A percentile compares a stretch with the other conserved stretches of the same genome.
phyloP scores from a whole-genome alignment of 2,329 filamentous ascomycete genomes.

The Trichocomaceae sp. region DNA sequence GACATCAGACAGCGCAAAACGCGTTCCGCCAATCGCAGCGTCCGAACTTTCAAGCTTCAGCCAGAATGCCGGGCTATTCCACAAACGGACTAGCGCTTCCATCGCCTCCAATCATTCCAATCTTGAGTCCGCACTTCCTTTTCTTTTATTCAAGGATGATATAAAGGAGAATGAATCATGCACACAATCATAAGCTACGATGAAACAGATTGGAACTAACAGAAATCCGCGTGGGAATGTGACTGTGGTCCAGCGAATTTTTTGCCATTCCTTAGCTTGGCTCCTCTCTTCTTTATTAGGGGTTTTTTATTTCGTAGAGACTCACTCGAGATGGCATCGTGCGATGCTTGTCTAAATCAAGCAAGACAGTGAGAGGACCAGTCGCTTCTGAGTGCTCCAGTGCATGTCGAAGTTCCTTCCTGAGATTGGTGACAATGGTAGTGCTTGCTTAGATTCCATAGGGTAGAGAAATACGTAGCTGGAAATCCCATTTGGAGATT shows the following conservation, averaged over 20 bases:
- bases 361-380: background rate
- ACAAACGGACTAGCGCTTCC: background rate
- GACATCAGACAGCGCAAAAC: background rate
- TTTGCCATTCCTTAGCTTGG: no score
- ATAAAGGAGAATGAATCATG: background rate
- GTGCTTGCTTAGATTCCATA: background rate
- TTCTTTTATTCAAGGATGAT: no score
- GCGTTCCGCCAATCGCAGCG: background rate
- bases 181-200: background rate
- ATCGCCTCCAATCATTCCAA: background rate
- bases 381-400: background rate
- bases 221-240: background rate
- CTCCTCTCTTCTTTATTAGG: background rate
- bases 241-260: background rate
- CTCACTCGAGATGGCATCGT: background rate
- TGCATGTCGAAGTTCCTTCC: background rate
- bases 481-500: background rate
- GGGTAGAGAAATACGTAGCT: background rate
- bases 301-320: background rate
- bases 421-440: background rate
- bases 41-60: background rate
- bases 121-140: background rate
- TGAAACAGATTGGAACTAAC: background rate
- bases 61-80: background rate
- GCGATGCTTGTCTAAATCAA: background rate